Conservation (phyloP, 164 flowering plant genomes). For the Chimonanthus salicifolius region DNA sequence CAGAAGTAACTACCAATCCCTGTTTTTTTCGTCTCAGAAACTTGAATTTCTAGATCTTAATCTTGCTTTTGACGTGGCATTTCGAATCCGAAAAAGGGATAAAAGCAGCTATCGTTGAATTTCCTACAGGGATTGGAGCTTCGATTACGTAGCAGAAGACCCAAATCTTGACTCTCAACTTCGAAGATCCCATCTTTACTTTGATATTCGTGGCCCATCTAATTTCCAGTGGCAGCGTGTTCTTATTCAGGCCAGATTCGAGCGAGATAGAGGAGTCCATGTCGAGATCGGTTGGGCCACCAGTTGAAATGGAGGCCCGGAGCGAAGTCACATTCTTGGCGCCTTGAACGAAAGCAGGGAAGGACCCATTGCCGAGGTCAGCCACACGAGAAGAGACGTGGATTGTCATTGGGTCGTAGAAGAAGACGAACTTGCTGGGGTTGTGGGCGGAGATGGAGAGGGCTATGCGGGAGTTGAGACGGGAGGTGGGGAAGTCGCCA, state of each 20-base stretch:
- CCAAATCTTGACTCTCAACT: constrained; percentile 42
- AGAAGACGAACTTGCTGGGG: constrained; percentile 54
- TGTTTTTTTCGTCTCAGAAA: too few relatives aligned
- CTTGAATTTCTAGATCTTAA: constrained; percentile 55
- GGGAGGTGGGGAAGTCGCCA: background rate
- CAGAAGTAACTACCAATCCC: too few relatives aligned
- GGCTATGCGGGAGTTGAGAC: constrained; percentile 35
- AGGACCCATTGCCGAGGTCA: constrained; percentile 22
- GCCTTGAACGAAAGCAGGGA: constrained; percentile 25
- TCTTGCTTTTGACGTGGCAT: constrained; percentile 52
- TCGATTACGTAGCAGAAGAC: constrained; percentile 47
- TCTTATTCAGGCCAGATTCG: constrained; percentile 45
- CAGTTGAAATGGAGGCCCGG: constrained; percentile 17
- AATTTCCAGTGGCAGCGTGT: constrained; percentile 45
- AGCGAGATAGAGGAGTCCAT: constrained; percentile 17
- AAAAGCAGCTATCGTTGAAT: too few relatives aligned
- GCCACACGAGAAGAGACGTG: constrained; percentile 32
- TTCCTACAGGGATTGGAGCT: constrained; percentile 7
- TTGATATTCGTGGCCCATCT: constrained; percentile 60
- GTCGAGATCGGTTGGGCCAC: constrained; percentile 21
- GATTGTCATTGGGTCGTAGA: constrained; percentile 38
- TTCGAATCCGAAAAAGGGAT: constrained; percentile 14
- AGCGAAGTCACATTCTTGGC: constrained; percentile 45
- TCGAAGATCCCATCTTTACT: constrained; percentile 54
- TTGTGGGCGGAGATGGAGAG: constrained; percentile 51